phyloP scores from a whole-genome alignment of 2,329 filamentous ascomycete genomes.

The Myriosclerotinia curreyana region DNA sequence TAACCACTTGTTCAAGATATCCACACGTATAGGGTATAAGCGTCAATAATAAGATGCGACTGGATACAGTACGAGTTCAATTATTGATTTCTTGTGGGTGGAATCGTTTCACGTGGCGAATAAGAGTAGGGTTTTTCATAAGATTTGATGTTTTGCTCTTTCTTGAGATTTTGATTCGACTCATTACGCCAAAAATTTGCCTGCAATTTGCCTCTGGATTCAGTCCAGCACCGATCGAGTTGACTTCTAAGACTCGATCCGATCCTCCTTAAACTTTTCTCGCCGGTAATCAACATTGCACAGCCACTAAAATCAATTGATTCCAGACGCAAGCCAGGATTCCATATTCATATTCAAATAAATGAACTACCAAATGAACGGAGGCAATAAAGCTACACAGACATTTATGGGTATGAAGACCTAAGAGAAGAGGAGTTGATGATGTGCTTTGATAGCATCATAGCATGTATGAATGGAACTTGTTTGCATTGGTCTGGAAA shows the following conservation, averaged over 20 bases:
- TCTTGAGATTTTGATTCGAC: background rate
- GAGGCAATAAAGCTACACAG: no score
- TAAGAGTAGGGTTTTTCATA: background rate
- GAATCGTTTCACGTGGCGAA: background rate
- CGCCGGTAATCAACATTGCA: no score
- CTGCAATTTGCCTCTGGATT: constrained; percentile 4
- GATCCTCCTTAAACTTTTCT: background rate
- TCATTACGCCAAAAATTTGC: background rate
- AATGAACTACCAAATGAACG: no score
- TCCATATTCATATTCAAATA: no score
- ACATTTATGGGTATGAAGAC: no score
- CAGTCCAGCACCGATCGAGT: background rate
- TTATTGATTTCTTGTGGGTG: background rate
- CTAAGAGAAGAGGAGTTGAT: no score
- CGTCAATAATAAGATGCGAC: constrained; percentile 2
- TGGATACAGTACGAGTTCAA: constrained; percentile 9
- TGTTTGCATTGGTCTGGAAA: no score
- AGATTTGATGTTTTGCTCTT: background rate
- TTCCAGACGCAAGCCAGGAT: no score
- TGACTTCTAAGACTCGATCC: background rate
- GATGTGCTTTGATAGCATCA: no score
- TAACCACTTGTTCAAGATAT: background rate
- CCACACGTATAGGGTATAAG: background rate
- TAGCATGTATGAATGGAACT: no score
- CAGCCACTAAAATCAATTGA: no score